Conservation (phyloP, 73 alveolate genomes). For the Paramecium sonneborni region DNA sequence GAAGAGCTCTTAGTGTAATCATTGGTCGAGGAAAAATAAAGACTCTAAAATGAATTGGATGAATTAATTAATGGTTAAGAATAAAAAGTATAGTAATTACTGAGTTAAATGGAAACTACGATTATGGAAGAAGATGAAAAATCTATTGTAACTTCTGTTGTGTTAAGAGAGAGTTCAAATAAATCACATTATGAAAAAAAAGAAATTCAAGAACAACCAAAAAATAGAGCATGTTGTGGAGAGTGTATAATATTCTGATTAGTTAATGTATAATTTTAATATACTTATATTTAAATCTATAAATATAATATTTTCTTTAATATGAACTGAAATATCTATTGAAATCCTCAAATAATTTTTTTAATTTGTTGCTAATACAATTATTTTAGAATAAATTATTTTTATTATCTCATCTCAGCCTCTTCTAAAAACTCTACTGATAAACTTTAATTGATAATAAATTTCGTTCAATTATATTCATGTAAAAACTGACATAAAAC, state of each 20-base stretch:
- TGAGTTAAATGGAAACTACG: constrained; percentile 21
- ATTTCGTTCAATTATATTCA: too few relatives aligned
- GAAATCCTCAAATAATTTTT: not conserved
- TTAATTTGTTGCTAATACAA: too few relatives aligned
- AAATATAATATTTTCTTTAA: not conserved
- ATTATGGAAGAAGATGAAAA: constrained; percentile 9
- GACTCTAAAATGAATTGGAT: not conserved
- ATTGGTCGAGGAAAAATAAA: not conserved
- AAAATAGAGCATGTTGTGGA: constrained; percentile 9
- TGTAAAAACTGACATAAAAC: too few relatives aligned
- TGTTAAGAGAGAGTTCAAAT: not conserved
- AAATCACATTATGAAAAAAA: not conserved
- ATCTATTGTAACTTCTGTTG: not conserved
- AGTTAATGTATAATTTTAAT: not conserved
- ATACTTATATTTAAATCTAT: not conserved
- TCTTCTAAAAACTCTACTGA: too few relatives aligned
- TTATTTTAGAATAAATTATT: too few relatives aligned
- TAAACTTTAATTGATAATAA: too few relatives aligned
- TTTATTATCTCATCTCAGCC: too few relatives aligned
- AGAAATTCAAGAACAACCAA: not conserved
- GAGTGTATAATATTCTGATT: not conserved
- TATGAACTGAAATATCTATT: not conserved
- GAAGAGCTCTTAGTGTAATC: not conserved
- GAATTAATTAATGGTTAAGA: not conserved
- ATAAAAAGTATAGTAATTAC: not conserved